These are phyloP conservation scores for Bromus sterilis DNA, from an alignment of 176 grass and related monocot genomes.

Conservation along the genomic window DNA sequence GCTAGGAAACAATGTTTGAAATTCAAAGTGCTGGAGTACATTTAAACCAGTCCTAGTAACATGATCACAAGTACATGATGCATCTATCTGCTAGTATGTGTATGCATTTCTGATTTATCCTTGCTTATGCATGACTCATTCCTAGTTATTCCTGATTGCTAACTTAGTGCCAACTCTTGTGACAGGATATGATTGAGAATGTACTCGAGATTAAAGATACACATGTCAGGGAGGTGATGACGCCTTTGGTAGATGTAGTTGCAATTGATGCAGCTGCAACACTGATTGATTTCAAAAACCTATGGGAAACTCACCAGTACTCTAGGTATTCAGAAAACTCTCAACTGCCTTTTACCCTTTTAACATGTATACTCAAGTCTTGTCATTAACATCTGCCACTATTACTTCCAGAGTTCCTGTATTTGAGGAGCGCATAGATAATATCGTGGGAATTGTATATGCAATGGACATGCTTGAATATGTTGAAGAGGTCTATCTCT, in stretches of 20 bases:
- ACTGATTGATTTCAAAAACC: constrained; percentile 81
- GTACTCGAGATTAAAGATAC: constrained; percentile 98
- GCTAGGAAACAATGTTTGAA: neutral
- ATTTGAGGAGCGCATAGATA: constrained; percentile 98
- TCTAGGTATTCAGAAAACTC: constrained; percentile 59
- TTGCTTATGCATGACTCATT: neutral
- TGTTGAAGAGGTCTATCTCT: constrained; percentile 63
- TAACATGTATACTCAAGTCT: constrained; percentile 11
- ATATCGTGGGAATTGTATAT: constrained; percentile 98
- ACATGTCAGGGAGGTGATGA: constrained; percentile 96
- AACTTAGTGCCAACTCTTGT: constrained; percentile 7
- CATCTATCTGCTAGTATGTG: neutral
- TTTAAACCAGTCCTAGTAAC: neutral
- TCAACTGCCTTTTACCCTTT: neutral
- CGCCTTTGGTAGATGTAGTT: constrained; percentile 90
- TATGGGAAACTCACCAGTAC: constrained; percentile 95
- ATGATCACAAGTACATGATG: neutral
- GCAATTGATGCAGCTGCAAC: constrained; percentile 74
- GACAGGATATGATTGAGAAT: constrained; percentile 99
- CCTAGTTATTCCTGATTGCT: neutral
- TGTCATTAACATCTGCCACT: constrained; percentile 9
- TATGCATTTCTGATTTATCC: neutral
- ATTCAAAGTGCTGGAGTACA: neutral
- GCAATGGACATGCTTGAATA: constrained; percentile 99
- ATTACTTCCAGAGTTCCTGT: constrained; percentile 88